These are phyloP conservation scores for Emiliania huxleyi DNA, from an alignment of 78 protist species.

Conservation along the genomic window DNA sequence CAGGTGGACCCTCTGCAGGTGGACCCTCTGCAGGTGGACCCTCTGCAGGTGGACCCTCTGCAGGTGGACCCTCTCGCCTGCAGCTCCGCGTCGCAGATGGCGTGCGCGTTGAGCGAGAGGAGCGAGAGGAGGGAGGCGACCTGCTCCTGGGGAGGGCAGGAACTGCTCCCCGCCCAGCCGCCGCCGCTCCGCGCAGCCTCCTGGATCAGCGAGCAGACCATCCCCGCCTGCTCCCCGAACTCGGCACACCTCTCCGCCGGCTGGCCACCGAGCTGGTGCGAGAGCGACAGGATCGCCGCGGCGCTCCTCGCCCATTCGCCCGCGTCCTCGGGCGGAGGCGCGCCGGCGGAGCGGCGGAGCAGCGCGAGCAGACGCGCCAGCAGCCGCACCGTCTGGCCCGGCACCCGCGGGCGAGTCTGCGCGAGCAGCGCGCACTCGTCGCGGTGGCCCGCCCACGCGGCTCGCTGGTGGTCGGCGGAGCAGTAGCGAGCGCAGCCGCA, in stretches of 20 bases:
- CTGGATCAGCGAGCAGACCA: not conserved
- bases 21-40: too few species aligned
- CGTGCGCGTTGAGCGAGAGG: not conserved
- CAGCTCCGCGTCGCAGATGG: not conserved
- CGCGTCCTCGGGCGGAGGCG: not conserved
- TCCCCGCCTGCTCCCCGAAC: not conserved
- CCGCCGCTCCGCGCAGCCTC: not conserved
- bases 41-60: too few species aligned
- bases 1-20: too few species aligned
- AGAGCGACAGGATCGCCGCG: not conserved
- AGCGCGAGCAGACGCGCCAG: not conserved
- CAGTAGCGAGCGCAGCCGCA: not conserved
- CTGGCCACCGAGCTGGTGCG: not conserved
- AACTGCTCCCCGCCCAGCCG: not conserved
- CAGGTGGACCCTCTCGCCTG: too few species aligned
- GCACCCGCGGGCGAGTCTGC: not conserved
- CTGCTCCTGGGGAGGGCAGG: not conserved
- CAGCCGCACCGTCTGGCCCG: not conserved
- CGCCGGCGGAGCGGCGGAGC: not conserved
- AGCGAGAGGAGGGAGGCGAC: not conserved
- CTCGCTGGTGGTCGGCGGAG: not conserved
- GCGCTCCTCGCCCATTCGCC: not conserved
- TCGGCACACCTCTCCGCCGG: not conserved
- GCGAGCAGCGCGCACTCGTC: not conserved
- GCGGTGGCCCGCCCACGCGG: not conserved